A percentile compares a stretch with the other conserved stretches of the same genome.
phyloP scores from a whole-genome alignment of 768 basidiomycete genomes.

The Termitomyces sp. region DNA sequence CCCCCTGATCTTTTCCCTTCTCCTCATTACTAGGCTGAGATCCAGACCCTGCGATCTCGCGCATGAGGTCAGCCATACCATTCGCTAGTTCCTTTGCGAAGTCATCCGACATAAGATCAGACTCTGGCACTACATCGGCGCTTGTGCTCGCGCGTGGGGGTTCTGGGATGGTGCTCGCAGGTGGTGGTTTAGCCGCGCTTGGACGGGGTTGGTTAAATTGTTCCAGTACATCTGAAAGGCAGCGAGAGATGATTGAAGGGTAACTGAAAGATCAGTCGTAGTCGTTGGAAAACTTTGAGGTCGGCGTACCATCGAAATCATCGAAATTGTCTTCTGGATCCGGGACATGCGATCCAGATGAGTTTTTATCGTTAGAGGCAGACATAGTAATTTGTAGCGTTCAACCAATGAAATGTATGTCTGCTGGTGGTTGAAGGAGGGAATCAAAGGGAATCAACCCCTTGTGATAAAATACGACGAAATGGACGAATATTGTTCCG shows the following conservation, averaged over 20 bases:
- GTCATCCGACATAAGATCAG: slow-evolving; percentile 1
- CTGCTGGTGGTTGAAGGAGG: neutral
- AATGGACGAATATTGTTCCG: neutral
- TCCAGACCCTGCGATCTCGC: neutral
- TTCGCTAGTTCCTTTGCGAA: slow-evolving; percentile 3
- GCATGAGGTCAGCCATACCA: slow-evolving; percentile 4
- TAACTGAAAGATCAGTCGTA: neutral
- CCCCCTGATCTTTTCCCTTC: neutral
- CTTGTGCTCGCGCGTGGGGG: neutral
- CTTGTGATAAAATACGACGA: neutral
- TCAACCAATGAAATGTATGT: neutral
- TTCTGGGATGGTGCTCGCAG: neutral
- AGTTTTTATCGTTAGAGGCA: neutral
- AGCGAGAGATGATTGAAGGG: neutral
- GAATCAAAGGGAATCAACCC: neutral
- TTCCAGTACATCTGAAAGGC: neutral
- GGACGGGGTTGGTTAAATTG: neutral
- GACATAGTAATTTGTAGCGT: neutral
- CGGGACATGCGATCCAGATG: neutral
- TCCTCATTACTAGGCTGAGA: neutral
- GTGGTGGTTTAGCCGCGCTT: neutral
- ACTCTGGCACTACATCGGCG: neutral
- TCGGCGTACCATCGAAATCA: neutral
- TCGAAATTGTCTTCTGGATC: slow-evolving; percentile 1
- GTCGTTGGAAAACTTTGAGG: neutral